Conservation (phyloP, 2,329 filamentous ascomycete genomes). For the Penicillium sp. region DNA sequence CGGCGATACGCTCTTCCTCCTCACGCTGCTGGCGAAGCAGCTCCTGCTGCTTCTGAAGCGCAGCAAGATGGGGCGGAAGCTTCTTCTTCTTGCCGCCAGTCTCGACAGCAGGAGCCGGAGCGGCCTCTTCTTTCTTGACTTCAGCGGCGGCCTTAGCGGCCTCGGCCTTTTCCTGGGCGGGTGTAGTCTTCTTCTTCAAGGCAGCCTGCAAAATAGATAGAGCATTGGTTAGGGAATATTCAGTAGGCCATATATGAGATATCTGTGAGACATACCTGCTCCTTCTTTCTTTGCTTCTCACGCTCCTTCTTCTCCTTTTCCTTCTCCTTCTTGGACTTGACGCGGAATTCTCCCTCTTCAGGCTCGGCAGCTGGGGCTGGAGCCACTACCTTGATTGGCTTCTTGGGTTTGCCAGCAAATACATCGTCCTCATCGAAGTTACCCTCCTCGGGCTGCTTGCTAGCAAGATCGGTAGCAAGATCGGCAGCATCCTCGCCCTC, state of each 20-base stretch:
- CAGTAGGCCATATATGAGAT: neutral
- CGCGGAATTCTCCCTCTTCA: slow-evolving; percentile 59
- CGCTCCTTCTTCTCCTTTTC: slow-evolving; percentile 97
- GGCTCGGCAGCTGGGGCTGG: slow-evolving; percentile 47
- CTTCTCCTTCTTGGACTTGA: slow-evolving; percentile 98
- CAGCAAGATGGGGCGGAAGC: slow-evolving; percentile 60
- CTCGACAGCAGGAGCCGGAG: slow-evolving; percentile 31
- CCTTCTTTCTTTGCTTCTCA: slow-evolving; percentile 98
- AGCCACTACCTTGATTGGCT: slow-evolving; percentile 43
- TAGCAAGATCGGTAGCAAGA: slow-evolving; percentile 49
- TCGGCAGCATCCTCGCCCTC: slow-evolving; percentile 62
- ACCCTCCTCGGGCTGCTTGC: slow-evolving; percentile 78
- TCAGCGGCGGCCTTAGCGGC: slow-evolving; percentile 56
- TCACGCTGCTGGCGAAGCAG: slow-evolving; percentile 46
- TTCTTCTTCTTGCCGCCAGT: slow-evolving; percentile 80
- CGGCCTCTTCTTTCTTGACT: slow-evolving; percentile 50
- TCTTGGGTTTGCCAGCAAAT: slow-evolving; percentile 78
- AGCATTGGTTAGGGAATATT: neutral
- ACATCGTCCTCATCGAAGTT: slow-evolving; percentile 82
- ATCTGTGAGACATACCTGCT: slow-evolving; percentile 65
- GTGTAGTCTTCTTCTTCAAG: slow-evolving; percentile 72
- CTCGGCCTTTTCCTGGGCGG: slow-evolving; percentile 56
- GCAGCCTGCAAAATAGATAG: slow-evolving; percentile 59
- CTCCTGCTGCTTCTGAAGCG: slow-evolving; percentile 53
- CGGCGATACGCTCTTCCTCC: slow-evolving; percentile 43